These are phyloP conservation scores for Nothophytophthora sp. DNA, from an alignment of 352 stramenopile genomes.

Conservation along the genomic window DNA sequence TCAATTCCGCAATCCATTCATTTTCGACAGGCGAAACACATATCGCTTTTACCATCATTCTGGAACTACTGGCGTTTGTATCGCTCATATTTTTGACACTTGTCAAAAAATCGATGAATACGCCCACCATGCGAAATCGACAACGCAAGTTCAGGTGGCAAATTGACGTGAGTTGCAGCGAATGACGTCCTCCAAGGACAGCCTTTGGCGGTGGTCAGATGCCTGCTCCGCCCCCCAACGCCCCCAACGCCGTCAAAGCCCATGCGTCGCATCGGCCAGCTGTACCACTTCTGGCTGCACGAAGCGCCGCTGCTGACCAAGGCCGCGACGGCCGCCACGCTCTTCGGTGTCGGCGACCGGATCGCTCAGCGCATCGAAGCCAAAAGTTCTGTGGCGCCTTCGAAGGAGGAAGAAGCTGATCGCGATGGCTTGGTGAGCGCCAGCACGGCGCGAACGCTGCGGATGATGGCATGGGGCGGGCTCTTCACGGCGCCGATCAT, in stretches of 20 bases:
- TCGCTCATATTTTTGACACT: too few relatives aligned
- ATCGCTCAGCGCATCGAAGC: constrained; percentile 44
- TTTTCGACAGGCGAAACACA: too few relatives aligned
- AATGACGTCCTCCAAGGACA: too few relatives aligned
- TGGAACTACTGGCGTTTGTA: too few relatives aligned
- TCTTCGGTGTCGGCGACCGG: constrained; percentile 50
- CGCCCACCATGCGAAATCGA: too few relatives aligned
- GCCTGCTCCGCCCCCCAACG: background rate
- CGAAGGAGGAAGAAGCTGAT: constrained; percentile 1
- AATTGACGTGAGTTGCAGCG: too few relatives aligned
- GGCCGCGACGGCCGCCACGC: constrained; percentile 38
- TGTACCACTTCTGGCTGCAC: constrained; percentile 50
- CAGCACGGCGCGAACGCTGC: constrained; percentile 45
- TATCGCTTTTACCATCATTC: too few relatives aligned
- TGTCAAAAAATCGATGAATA: too few relatives aligned
- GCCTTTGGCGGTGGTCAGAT: background rate
- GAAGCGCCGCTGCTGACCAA: constrained; percentile 59
- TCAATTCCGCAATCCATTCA: too few relatives aligned
- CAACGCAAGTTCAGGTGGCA: too few relatives aligned
- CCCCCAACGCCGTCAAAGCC: background rate
- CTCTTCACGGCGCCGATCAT: constrained; percentile 85
- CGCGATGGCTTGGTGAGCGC: constrained; percentile 12
- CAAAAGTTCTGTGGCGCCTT: background rate
- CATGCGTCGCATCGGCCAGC: constrained; percentile 27
- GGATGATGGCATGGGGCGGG: constrained; percentile 89